Conservation (phyloP, 2,329 filamentous ascomycete species). For the Neofusicoccum umdonicola region DNA sequence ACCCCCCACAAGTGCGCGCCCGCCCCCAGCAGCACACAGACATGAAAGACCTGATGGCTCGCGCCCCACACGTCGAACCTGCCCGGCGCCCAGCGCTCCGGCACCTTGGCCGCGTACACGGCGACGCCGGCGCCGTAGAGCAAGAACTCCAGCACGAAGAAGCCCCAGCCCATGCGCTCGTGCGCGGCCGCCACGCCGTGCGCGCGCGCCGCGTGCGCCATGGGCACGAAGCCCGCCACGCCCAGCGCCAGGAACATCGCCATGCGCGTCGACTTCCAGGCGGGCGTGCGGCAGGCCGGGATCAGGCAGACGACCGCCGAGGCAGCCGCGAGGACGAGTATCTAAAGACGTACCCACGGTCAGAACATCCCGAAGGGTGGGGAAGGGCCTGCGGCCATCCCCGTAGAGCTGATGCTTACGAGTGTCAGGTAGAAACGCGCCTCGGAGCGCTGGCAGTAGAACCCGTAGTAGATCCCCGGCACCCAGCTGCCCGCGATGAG, state of each 20-base stretch:
- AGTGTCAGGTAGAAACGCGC: conserved; percentile 38
- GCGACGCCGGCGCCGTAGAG: conserved; percentile 41
- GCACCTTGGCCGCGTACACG: conserved; percentile 42
- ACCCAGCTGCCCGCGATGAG: conserved; percentile 91
- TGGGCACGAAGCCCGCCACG: conserved; percentile 41
- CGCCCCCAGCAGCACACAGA: conserved; percentile 34
- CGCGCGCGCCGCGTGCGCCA: conserved; percentile 37
- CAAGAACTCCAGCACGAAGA: conserved; percentile 38
- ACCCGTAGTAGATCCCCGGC: conserved; percentile 66
- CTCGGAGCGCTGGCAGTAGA: conserved; percentile 39
- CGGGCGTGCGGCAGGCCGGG: conserved; percentile 39
- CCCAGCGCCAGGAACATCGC: conserved; percentile 44
- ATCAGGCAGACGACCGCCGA: conserved; percentile 42
- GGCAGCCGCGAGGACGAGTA: conserved; percentile 17
- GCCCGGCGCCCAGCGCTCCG: conserved; percentile 44
- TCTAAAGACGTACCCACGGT: not conserved
- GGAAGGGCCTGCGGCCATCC: no score
- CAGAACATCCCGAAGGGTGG: not conserved
- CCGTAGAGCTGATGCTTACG: conserved; percentile 21
- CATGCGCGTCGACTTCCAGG: conserved; percentile 40
- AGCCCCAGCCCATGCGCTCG: conserved; percentile 41
- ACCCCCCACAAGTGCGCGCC: conserved; percentile 34
- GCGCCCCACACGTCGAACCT: conserved; percentile 48
- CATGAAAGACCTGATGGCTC: conserved; percentile 52
- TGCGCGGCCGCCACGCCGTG: conserved; percentile 32